Base-by-base conservation (phyloP, 2,329 filamentous ascomycete genomes). In the Cladosporium sp. region DNA sequence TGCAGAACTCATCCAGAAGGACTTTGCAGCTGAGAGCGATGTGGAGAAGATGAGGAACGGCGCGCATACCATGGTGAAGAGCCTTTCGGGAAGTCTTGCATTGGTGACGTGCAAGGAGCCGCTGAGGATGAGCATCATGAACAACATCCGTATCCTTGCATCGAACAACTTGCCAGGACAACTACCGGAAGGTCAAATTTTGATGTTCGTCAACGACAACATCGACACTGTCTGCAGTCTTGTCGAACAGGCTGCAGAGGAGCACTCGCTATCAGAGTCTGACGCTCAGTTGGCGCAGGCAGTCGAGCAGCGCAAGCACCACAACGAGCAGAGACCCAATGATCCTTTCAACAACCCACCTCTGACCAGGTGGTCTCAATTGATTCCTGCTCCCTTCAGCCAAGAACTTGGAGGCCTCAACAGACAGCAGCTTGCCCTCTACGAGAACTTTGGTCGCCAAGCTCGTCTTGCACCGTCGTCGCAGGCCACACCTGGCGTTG, bases 131-230 rank as follows among this genome's bases (percentile, higher is more conserved):
- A 97, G 95, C 75, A 96, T 99, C 74, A 95, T 89, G 55, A 99
- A 97, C 74, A 96, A 97, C 70, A 91, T 99, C 72, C 88, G 94
- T n/a, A 82, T 96, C 36, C 86, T 90, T 55, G 88, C 90, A 13
- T 56, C 64, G 54, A 78, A 82, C 58, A 82, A 83, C 51, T 76
- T 83, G 39, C 81, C 80, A 2, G 84, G 87, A 65, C 89, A 90
- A 15, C 82, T 99, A 61, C 91, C 94, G 0, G 94, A 99, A 75
- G 94, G 94, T 6, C 90, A 94, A 32, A 94, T 99, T 60, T 84
- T 97, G 57, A 97, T 99, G 90, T 97, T 95, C 73, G 93, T 99
- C 60, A 99, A 97, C 72, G 93, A 95, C 63, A 99, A 99, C 71
- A 82, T 99, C 28, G 94, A 99, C 65, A 82, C 91, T 39, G 93